Base-by-base conservation (phyloP, 2,329 filamentous ascomycete genomes). In the Neospermospora avenae region DNA sequence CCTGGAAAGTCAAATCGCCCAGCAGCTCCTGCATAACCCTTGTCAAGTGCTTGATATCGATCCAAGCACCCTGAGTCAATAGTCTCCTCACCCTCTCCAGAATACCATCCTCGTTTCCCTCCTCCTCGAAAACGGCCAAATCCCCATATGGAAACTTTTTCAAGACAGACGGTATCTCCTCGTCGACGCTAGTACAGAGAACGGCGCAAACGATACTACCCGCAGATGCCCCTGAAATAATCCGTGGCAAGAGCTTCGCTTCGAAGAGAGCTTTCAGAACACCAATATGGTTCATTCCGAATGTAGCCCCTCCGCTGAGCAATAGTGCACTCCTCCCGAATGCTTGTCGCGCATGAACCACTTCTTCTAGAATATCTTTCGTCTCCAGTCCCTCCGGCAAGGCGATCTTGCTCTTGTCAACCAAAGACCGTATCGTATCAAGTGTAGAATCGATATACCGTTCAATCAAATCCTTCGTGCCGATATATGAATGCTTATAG, bases 1-100 rank as follows among this genome's bases (percentile, higher is more conserved):
- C 93, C 70, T 93, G 90, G 68, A 98, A 98, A 0, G 93, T 98
- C 69, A 96, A 88, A 68, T 97, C 90, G 39, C 92, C 92, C 7
- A 96, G 81, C 69, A 95, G 78, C 34, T 81, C 80, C 57, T 85
- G 84, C 90, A 98, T 95, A 5, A 96, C 91, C 49, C 87, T 82
- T 2, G 84, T 87, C 52, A 97, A 77, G 73, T 96, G 86, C 24
- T 84, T 83, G 68, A 96, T 96, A 70, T 97, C 91, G 63, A 93
- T 90, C 78, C 93, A 88, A 48, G 87, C 88, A 0, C 91, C 91
- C 67, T 90, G 84, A n/a, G 90, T 96, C 35, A 96, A 76, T 53
- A 96, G 79, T 31, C 91, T 82, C 18, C 85, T 84, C 7, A 90
- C 75, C 67, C 91, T 90, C 54, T 85, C 83, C 25, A 91, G 74